Percentiles rank a stretch among this genome's conserved stretches.
Evolutionary conservation across 495 filamentous ascomycete genomes (phyloP).

Genomic region (Astrocystis sublimbata): DNA sequence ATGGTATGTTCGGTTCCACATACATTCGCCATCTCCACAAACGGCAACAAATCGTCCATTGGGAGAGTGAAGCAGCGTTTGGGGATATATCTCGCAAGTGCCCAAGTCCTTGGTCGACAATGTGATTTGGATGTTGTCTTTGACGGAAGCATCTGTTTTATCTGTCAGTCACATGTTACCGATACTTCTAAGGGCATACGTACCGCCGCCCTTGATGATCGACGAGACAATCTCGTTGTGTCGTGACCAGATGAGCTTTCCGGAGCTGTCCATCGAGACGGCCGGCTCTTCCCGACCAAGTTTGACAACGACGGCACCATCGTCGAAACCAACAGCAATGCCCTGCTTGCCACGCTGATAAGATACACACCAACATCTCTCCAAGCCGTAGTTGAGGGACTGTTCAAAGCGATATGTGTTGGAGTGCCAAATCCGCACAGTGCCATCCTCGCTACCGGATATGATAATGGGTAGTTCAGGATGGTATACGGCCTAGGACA

Average conservation of each 20-base stretch:
- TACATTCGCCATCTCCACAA: conserved; percentile 85
- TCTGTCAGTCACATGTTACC: conserved; percentile 14
- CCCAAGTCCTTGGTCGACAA: conserved; percentile 93
- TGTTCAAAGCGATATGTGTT: conserved; percentile 86
- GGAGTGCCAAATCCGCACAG: conserved; percentile 98
- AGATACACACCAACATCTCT: conserved; percentile 95
- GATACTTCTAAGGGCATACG: conserved; percentile 20
- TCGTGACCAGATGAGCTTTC: conserved; percentile 93
- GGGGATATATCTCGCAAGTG: conserved; percentile 94
- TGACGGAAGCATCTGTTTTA: conserved; percentile 65
- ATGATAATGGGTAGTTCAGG: conserved; percentile 97
- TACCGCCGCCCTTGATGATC: conserved; percentile 86
- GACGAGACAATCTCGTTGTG: conserved; percentile 93
- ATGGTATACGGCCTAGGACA: conserved; percentile 97
- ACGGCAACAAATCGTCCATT: conserved; percentile 97
- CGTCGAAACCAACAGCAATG: conserved; percentile 94
- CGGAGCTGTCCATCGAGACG: conserved; percentile 92
- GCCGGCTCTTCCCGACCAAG: conserved; percentile 97
- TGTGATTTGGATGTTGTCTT: conserved; percentile 84
- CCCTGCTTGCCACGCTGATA: conserved; percentile 94
- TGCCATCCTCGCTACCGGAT: conserved; percentile 96
- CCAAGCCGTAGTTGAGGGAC: conserved; percentile 90
- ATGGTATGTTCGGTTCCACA: background rate
- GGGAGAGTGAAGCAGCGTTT: conserved; percentile 89
- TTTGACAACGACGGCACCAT: conserved; percentile 96